Base-by-base conservation (phyloP, 257 asterid genomes). In the Cruciata laevipes region DNA sequence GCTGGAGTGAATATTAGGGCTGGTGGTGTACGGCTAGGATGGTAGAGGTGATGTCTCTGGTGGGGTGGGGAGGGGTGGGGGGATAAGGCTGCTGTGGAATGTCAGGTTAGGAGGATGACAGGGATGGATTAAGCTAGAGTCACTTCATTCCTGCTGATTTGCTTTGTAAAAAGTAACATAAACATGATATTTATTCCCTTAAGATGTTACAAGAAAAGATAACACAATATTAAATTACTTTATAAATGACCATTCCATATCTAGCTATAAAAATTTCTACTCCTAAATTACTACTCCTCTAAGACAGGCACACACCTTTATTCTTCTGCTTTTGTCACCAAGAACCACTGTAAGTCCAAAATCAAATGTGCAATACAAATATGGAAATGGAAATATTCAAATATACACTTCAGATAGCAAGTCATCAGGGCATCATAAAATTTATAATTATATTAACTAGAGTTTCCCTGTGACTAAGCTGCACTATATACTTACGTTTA, bases 91-190 rank as follows among this genome's bases (percentile, higher is more conserved):
- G 53, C 9, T 13, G 7, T 69, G 67, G 66, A 63, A 69, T 69
- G 61, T 37, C 66, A 68, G 60, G 12, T 9, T 68, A 68, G 77
- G 73, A 4, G 38, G 66, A 27, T 72, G 71, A 42, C 59, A 71
- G 20, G 21, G 70, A 20, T 51, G 57, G 57, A 14, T 51, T 16
- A n/a, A 51, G 57, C 57, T 51, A 17, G 55, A 47, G n/a, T 12
- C 55, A 11, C 18, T 47, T 47, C 55, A 6, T 35, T 35, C 38
- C 38, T 47, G 55, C 55, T 1, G 55, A 47, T 47, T 35, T 17
- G 16, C 55, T 17, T 35, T 38, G 47, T 10, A 10, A 38, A 38
- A 38, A 38, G 47, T 38, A 38, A 38, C 47, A 38, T 38, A 38
- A 38, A 38, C 47, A 14, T 38, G 47, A 7, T 38, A 38, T 38